Conservation (phyloP, 2,329 filamentous ascomycete species). For the Xylaria sp. region DNA sequence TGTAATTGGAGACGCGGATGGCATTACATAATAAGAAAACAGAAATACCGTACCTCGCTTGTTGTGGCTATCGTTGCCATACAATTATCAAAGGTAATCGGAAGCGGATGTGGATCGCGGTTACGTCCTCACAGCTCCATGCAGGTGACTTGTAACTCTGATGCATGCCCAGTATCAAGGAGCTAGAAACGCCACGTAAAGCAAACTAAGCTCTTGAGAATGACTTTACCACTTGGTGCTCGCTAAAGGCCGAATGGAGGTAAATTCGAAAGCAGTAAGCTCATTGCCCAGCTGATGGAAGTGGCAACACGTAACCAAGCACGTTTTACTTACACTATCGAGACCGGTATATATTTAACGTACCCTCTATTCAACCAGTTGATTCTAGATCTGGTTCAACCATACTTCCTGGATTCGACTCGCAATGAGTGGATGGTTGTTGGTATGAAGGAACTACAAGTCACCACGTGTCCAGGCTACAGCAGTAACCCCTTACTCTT, state of each 20-base stretch:
- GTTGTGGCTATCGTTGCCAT: neutral
- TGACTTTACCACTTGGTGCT: neutral
- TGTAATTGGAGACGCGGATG: neutral
- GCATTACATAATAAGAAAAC: neutral
- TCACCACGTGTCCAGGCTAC: neutral
- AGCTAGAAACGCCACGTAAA: neutral
- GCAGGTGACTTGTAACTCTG: slow-evolving; percentile 21
- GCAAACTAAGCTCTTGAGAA: neutral
- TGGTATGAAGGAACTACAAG: neutral
- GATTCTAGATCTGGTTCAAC: too few species aligned
- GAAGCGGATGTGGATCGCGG: neutral
- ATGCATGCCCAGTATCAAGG: slow-evolving; percentile 32
- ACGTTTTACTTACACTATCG: neutral
- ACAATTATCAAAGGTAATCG: neutral
- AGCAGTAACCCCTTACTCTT: too few species aligned
- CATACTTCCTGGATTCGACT: too few species aligned
- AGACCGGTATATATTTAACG: neutral
- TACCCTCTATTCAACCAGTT: neutral
- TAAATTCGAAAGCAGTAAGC: neutral
- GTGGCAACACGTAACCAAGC: neutral
- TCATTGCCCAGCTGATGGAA: neutral
- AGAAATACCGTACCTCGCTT: neutral
- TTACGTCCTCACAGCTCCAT: neutral
- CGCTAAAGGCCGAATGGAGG: neutral
- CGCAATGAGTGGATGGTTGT: neutral